These are phyloP conservation scores for Vitis riparia DNA, from an alignment of 164 flowering plant genomes.

Conservation along the genomic window DNA sequence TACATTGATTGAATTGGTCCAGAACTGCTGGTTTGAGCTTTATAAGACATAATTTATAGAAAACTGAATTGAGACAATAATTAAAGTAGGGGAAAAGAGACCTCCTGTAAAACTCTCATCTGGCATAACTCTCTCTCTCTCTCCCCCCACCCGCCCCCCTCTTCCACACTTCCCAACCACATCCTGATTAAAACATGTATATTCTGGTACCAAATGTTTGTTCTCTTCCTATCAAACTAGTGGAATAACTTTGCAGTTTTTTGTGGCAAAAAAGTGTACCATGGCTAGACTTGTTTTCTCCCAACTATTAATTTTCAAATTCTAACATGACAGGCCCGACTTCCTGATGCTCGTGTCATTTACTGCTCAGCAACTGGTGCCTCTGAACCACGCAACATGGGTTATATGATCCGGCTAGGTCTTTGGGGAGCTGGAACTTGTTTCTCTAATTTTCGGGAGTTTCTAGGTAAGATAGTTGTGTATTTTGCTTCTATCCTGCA, in stretches of 20 bases:
- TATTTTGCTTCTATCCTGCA: neutral
- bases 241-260: neutral
- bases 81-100: too few relatives aligned
- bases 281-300: neutral
- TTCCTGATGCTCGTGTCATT: conserved; percentile 93
- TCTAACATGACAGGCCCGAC: conserved; percentile 59
- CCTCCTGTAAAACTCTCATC: too few relatives aligned
- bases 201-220: neutral
- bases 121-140: too few relatives aligned
- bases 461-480: conserved; percentile 55
- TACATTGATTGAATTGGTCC: too few relatives aligned
- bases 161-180: neutral
- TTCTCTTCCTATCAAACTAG: neutral
- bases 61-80: too few relatives aligned
- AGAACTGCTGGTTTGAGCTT: too few relatives aligned
- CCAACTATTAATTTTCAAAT: conserved; percentile 18
- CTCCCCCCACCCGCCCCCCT: too few relatives aligned
- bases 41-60: too few relatives aligned
- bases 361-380: conserved; percentile 99
- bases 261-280: neutral
- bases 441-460: conserved; percentile 67
- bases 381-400: conserved; percentile 97
- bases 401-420: conserved; percentile 97
- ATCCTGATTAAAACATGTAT: neutral
- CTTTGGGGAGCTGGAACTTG: conserved; percentile 97